Conservation (phyloP, 2,329 filamentous ascomycete species). For the Beauveria sp. region DNA sequence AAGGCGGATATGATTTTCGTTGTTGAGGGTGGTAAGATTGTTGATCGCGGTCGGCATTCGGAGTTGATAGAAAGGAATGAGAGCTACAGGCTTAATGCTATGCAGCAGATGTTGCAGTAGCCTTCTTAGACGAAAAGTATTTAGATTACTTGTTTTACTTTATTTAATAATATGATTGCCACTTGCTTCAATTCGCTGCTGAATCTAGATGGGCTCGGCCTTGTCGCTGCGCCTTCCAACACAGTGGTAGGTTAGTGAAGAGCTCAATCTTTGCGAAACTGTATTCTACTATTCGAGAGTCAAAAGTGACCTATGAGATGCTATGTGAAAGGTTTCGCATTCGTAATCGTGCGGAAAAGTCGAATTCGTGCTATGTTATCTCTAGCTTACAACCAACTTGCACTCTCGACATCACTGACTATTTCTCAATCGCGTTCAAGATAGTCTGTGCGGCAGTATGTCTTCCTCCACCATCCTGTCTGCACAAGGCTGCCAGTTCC, state of each 20-base stretch:
- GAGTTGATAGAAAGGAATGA: slow-evolving; percentile 17
- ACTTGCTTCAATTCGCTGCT: too few species aligned
- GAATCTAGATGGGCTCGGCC: too few species aligned
- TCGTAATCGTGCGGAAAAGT: too few species aligned
- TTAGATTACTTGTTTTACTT: too few species aligned
- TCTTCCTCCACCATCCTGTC: background rate
- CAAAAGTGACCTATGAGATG: too few species aligned
- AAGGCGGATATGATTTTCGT: slow-evolving; percentile 41
- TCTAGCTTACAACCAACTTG: background rate
- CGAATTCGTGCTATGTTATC: background rate
- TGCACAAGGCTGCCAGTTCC: background rate
- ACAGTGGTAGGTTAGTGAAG: too few species aligned
- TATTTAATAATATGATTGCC: background rate
- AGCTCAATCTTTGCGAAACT: too few species aligned
- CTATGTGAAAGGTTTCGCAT: too few species aligned
- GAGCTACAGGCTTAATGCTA: slow-evolving; percentile 24
- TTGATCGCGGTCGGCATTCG: slow-evolving; percentile 18
- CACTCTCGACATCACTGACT: background rate
- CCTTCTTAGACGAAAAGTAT: background rate
- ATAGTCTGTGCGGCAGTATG: background rate
- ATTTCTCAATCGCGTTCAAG: slow-evolving; percentile 10
- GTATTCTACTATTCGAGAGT: accelerated
- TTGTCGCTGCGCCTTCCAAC: too few species aligned
- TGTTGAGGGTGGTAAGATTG: background rate
- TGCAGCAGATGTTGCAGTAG: slow-evolving; percentile 20